phyloP scores from a whole-genome alignment of 1,139 yeast species.

The Geotrichum siamense region DNA sequence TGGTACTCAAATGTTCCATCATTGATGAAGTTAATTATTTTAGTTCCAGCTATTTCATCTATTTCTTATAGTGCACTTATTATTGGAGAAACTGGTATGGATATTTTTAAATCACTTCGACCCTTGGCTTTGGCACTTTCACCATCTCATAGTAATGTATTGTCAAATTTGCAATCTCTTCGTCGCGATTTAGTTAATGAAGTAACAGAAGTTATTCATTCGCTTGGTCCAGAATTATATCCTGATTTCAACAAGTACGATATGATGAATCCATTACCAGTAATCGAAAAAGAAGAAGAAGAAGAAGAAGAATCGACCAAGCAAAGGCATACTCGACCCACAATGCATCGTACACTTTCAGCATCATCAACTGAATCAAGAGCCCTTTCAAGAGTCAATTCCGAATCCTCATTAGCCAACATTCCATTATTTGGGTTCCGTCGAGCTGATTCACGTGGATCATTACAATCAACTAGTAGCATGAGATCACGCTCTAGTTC shows the following conservation, averaged over 20 bases:
- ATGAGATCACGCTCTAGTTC: constrained; percentile 10
- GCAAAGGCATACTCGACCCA: constrained; percentile 1
- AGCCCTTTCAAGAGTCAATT: constrained; percentile 48
- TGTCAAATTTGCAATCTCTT: constrained; percentile 49
- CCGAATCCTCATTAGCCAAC: constrained; percentile 48
- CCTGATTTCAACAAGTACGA: constrained; percentile 55
- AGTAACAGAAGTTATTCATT: constrained; percentile 62
- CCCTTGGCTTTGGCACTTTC: constrained; percentile 70
- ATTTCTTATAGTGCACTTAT: constrained; percentile 83
- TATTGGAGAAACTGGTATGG: constrained; percentile 91
- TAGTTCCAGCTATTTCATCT: constrained; percentile 53
- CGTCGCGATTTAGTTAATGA: constrained; percentile 50
- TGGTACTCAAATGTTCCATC: constrained; percentile 19
- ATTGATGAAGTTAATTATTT: constrained; percentile 40
- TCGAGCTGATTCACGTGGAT: constrained; percentile 11
- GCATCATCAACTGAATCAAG: constrained; percentile 36
- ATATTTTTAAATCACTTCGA: constrained; percentile 70
- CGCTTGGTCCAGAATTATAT: constrained; percentile 68
- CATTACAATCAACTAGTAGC: constrained; percentile 1
- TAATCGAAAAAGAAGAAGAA: constrained; percentile 48
- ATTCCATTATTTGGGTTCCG: constrained; percentile 45
- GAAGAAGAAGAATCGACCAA: constrained; percentile 12
- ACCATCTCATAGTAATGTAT: constrained; percentile 42
- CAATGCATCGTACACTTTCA: constrained; percentile 12
- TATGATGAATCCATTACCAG: constrained; percentile 39